Percentiles rank a stretch among this genome's conserved stretches.
Conservation (phyloP, 768 basidiomycete species). For the Postia placenta region DNA sequence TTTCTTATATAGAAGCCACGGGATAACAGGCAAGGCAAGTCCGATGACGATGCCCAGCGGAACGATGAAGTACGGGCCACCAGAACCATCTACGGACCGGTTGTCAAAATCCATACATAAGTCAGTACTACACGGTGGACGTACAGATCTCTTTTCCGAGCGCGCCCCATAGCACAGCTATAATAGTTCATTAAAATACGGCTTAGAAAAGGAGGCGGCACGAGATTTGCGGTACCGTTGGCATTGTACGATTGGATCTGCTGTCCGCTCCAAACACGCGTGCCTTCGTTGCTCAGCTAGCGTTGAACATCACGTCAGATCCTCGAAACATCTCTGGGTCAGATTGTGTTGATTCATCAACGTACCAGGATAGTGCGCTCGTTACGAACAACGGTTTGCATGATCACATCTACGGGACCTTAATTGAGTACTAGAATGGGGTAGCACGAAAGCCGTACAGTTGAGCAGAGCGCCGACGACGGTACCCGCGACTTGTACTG, state of each 20-base stretch:
- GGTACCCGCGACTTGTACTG: constrained; percentile 46
- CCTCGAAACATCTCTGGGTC: not conserved
- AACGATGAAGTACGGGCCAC: constrained; percentile 5
- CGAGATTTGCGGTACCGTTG: constrained; percentile 28
- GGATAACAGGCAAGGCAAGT: not conserved
- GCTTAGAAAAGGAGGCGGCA: not conserved
- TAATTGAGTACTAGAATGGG: not conserved
- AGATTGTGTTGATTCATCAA: not conserved
- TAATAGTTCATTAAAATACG: not conserved
- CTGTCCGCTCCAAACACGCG: constrained; percentile 46
- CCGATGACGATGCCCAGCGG: constrained; percentile 2
- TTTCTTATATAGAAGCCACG: not conserved
- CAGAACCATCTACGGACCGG: not conserved
- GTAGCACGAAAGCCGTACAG: constrained; percentile 12
- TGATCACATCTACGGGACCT: constrained; percentile 17
- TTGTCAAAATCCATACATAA: not conserved
- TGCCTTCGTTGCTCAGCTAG: constrained; percentile 39
- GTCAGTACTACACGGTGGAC: not conserved
- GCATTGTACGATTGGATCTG: constrained; percentile 45
- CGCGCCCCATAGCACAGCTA: constrained; percentile 3
- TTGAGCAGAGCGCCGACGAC: constrained; percentile 42
- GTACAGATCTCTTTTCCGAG: constrained; percentile 4
- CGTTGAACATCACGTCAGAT: not conserved
- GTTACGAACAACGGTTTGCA: constrained; percentile 26
- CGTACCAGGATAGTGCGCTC: constrained; percentile 35